These are phyloP conservation scores for Brachypodium distachyon DNA, from an alignment of 202 grass and related monocot species.

Conservation along the genomic window DNA sequence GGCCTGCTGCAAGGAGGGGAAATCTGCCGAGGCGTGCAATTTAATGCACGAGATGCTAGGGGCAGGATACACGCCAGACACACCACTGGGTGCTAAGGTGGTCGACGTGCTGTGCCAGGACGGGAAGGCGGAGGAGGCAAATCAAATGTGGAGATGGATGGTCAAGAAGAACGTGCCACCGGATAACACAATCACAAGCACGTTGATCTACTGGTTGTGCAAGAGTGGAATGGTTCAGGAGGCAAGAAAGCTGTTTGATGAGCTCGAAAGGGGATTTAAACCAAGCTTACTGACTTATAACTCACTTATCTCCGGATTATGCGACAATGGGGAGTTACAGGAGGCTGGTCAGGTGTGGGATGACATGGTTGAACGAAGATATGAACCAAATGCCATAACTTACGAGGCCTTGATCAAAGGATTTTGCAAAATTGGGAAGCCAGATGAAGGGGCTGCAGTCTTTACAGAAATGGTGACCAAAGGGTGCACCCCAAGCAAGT, in stretches of 20 bases:
- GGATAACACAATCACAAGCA: slow-evolving; percentile 39
- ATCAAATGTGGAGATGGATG: slow-evolving; percentile 49
- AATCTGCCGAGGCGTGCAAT: slow-evolving; percentile 34
- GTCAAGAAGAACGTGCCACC: slow-evolving; percentile 59
- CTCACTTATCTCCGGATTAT: slow-evolving; percentile 57
- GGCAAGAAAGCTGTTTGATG: slow-evolving; percentile 54
- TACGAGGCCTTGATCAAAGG: slow-evolving; percentile 67
- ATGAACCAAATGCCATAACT: slow-evolving; percentile 47
- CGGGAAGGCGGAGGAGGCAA: slow-evolving; percentile 45
- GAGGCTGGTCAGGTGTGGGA: slow-evolving; percentile 64
- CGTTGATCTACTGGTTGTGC: slow-evolving; percentile 70
- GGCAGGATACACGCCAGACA: slow-evolving; percentile 19
- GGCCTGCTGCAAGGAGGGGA: slow-evolving; percentile 41
- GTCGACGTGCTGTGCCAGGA: slow-evolving; percentile 58
- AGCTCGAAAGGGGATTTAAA: slow-evolving; percentile 40
- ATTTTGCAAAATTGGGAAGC: slow-evolving; percentile 58
- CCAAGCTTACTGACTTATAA: slow-evolving; percentile 58
- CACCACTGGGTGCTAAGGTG: slow-evolving; percentile 54
- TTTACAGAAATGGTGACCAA: slow-evolving; percentile 60
- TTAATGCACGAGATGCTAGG: slow-evolving; percentile 59
- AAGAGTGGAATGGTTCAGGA: slow-evolving; percentile 53
- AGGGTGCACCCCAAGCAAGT: slow-evolving; percentile 37
- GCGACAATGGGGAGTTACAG: slow-evolving; percentile 57
- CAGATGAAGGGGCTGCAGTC: slow-evolving; percentile 38
- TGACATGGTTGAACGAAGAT: slow-evolving; percentile 60